Evolutionary conservation across 148 eudicot species (phyloP).

Genomic region (Mesembryanthemum crystallinum): DNA sequence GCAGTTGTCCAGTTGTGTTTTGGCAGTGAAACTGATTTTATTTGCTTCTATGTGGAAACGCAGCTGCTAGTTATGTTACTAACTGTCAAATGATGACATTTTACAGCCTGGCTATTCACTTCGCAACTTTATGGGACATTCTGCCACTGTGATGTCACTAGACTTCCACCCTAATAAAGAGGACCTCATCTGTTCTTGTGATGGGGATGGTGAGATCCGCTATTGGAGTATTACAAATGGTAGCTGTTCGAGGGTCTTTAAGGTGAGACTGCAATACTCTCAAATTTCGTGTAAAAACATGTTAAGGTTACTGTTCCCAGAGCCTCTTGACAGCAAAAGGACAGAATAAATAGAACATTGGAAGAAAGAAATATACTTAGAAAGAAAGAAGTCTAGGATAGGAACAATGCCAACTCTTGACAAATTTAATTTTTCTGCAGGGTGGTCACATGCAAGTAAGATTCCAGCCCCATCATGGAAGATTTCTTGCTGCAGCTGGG

Average conservation of each 20-base stretch:
- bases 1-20: neutral
- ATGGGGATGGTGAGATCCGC: slow-evolving; percentile 79
- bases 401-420: neutral
- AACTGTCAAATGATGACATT: slow-evolving; percentile 9
- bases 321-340: neutral
- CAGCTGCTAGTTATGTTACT: neutral
- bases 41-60: neutral
- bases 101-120: slow-evolving; percentile 72
- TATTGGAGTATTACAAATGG: slow-evolving; percentile 78
- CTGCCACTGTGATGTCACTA: slow-evolving; percentile 64
- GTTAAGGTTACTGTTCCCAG: neutral
- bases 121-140: slow-evolving; percentile 78
- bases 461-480: slow-evolving; percentile 84
- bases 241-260: slow-evolving; percentile 54
- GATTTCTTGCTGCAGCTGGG: slow-evolving; percentile 80
- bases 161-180: slow-evolving; percentile 84
- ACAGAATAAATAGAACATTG: neutral
- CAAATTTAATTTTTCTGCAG: slow-evolving; percentile 24
- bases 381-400: neutral
- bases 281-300: neutral
- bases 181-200: slow-evolving; percentile 79
- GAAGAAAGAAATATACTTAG: neutral
- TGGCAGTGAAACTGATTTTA: neutral
- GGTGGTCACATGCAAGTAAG: slow-evolving; percentile 69
- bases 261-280: slow-evolving; percentile 37